Evolutionary conservation across 2,329 filamentous ascomycete species (phyloP).

Genomic region (Ceratocystis variospora): DNA sequence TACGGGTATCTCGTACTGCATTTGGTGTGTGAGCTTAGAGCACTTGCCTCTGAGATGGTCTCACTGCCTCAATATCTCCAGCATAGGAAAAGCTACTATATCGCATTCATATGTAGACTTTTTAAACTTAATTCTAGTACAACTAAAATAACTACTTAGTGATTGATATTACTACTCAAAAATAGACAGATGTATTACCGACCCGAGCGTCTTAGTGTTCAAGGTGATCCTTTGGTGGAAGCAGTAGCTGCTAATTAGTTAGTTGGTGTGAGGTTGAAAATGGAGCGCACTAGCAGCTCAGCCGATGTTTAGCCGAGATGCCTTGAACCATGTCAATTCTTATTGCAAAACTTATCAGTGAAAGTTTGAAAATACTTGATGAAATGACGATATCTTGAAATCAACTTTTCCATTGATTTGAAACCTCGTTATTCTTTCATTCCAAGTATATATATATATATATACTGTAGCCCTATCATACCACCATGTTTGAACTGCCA

Average conservation of each 20-base stretch:
- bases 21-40: too few species aligned
- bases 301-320: not conserved
- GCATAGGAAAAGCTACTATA: too few species aligned
- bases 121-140: too few species aligned
- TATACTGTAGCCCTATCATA: not conserved
- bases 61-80: too few species aligned
- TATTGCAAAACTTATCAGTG: not conserved
- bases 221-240: not conserved
- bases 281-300: not conserved
- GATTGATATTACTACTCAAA: too few species aligned
- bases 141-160: too few species aligned
- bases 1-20: too few species aligned
- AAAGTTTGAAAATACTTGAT: not conserved
- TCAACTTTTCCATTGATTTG: not conserved
- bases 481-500: constrained; percentile 38
- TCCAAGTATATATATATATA: not conserved
- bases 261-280: not conserved
- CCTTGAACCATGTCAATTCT: not conserved
- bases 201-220: not conserved
- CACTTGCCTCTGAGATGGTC: too few species aligned
- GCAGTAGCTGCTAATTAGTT: not conserved
- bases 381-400: not conserved
- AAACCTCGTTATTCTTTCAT: not conserved
- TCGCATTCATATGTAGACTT: too few species aligned
- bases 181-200: not conserved